These are phyloP conservation scores for Boechera divaricarpa DNA, from an alignment of 345 rosid genomes.

Conservation along the genomic window DNA sequence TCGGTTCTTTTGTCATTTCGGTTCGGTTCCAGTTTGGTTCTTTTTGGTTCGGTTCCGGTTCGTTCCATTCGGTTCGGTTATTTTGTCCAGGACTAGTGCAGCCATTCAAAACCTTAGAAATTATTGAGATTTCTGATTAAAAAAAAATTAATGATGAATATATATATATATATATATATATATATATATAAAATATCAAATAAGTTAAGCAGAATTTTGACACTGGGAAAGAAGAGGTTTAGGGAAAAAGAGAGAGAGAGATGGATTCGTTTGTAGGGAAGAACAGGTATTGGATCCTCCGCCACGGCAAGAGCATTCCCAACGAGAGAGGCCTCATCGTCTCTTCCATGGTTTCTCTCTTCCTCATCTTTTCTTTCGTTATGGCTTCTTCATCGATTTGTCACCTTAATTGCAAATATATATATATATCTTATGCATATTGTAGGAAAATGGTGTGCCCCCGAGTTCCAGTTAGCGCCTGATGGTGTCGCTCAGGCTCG, in stretches of 20 bases:
- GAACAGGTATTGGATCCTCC: slow-evolving; percentile 79
- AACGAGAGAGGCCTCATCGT: slow-evolving; percentile 88
- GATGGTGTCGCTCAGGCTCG: slow-evolving; percentile 82
- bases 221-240: background rate
- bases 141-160: background rate
- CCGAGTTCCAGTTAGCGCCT: slow-evolving; percentile 68
- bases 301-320: slow-evolving; percentile 92
- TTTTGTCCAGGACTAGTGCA: background rate
- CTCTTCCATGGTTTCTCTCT: slow-evolving; percentile 61
- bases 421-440: too few species aligned
- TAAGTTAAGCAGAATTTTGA: background rate
- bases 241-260: background rate
- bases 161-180: too few species aligned
- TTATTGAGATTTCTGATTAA: background rate
- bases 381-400: too few species aligned
- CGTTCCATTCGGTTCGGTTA: too few species aligned
- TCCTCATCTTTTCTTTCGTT: background rate
- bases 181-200: too few species aligned
- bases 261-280: slow-evolving; percentile 35
- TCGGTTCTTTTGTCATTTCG: too few species aligned
- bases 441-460: slow-evolving; percentile 71
- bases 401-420: too few species aligned
- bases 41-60: too few species aligned
- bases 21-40: too few species aligned
- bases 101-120: background rate